These are phyloP conservation scores for Neopestalotiopsis sp. DNA, from an alignment of 2,329 filamentous ascomycete species.

Conservation along the genomic window DNA sequence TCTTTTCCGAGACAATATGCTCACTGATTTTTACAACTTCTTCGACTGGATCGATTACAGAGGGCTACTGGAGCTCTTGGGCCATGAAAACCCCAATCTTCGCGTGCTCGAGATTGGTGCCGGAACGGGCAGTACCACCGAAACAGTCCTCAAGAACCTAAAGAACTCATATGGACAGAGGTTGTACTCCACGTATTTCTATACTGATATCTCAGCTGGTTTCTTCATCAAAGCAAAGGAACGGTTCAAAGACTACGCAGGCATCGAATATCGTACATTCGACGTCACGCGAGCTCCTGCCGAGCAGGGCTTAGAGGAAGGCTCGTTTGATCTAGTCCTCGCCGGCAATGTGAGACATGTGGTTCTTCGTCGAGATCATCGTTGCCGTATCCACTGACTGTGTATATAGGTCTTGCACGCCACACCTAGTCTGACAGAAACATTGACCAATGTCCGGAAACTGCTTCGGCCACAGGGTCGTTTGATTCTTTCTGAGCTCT, in stretches of 20 bases:
- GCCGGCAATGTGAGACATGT: constrained; percentile 4
- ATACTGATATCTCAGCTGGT: constrained; percentile 25
- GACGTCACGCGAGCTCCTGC: constrained; percentile 7
- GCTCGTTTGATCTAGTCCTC: constrained; percentile 9
- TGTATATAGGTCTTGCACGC: constrained; percentile 24
- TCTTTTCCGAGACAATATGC: not conserved
- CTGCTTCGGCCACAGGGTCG: constrained; percentile 22
- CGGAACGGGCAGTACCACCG: constrained; percentile 14
- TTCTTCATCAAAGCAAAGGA: constrained; percentile 25
- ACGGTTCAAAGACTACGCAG: constrained; percentile 20
- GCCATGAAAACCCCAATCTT: constrained; percentile 5
- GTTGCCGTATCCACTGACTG: not conserved
- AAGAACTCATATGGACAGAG: not conserved
- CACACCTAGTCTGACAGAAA: constrained; percentile 19
- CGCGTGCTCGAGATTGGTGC: constrained; percentile 18
- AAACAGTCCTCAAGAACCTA: not conserved
- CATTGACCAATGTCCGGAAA: constrained; percentile 20
- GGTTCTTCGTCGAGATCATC: not conserved
- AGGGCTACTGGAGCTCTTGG: constrained; percentile 5
- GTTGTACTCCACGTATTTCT: constrained; percentile 20
- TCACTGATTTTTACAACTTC: constrained; percentile 1
- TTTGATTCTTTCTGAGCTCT: constrained; percentile 19
- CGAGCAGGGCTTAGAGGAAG: constrained; percentile 15
- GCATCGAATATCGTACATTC: constrained; percentile 4
- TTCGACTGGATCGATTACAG: not conserved